Conservation (phyloP, 2,329 filamentous ascomycete species). For the Fusarium devonianum region DNA sequence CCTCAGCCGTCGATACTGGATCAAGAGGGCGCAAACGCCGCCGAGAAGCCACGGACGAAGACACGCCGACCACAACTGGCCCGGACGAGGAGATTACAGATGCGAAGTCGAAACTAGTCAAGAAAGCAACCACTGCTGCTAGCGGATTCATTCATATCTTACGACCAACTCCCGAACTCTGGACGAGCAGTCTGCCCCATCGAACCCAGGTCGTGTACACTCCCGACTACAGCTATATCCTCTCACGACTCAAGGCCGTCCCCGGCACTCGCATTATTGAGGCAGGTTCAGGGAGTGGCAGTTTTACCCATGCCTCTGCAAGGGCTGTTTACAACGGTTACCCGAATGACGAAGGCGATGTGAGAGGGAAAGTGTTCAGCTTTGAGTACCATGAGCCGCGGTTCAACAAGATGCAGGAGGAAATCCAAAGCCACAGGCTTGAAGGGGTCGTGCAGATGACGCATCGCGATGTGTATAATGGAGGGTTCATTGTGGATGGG, state of each 20-base stretch:
- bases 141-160: constrained; percentile 82
- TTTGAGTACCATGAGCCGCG: constrained; percentile 82
- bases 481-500: constrained; percentile 72
- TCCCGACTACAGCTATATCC: constrained; percentile 84
- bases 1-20: constrained; percentile 89
- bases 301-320: constrained; percentile 81
- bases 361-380: constrained; percentile 76
- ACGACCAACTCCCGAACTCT: constrained; percentile 80
- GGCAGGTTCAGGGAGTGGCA: constrained; percentile 82
- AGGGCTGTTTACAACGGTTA: constrained; percentile 80
- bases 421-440: constrained; percentile 73
- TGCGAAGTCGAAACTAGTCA: constrained; percentile 48
- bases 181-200: constrained; percentile 82
- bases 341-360: constrained; percentile 53
- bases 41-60: constrained; percentile 55
- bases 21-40: constrained; percentile 80
- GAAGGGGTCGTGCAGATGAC: constrained; percentile 73
- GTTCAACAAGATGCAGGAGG: constrained; percentile 71
- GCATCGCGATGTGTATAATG: constrained; percentile 79
- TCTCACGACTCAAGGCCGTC: constrained; percentile 76
- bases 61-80: constrained; percentile 46
- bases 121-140: constrained; percentile 60
- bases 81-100: constrained; percentile 46
- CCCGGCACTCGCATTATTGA: constrained; percentile 80
- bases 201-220: constrained; percentile 88